Conservation (phyloP, 148 eudicot species). For the Mesembryanthemum crystallinum region DNA sequence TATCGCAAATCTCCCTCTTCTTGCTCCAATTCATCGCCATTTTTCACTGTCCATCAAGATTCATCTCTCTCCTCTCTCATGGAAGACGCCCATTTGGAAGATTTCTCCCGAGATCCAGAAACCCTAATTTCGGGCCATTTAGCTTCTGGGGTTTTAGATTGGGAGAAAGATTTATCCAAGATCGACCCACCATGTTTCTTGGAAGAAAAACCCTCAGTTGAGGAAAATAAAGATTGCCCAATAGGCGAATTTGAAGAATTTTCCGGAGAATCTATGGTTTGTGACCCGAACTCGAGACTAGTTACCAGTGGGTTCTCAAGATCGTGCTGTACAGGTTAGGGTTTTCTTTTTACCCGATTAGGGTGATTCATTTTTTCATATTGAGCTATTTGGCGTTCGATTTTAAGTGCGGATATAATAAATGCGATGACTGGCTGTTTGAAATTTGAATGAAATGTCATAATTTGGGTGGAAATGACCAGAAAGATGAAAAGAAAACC, state of each 20-base stretch:
- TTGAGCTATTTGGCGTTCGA: background rate
- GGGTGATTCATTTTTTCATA: background rate
- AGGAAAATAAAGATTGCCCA: slow-evolving; percentile 22
- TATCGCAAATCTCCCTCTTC: background rate
- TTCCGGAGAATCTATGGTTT: slow-evolving; percentile 50
- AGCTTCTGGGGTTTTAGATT: slow-evolving; percentile 31
- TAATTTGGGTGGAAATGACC: background rate
- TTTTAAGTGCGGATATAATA: background rate
- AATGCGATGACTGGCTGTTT: background rate
- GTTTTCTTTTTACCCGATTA: slow-evolving; percentile 4
- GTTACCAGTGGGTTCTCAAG: slow-evolving; percentile 50
- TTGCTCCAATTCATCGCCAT: slow-evolving; percentile 1
- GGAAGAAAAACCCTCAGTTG: slow-evolving; percentile 10
- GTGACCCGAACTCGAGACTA: slow-evolving; percentile 52
- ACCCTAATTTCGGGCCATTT: slow-evolving; percentile 36
- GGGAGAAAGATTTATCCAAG: slow-evolving; percentile 20
- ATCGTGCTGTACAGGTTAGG: slow-evolving; percentile 53
- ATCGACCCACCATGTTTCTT: background rate
- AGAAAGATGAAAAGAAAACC: background rate
- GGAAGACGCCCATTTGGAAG: slow-evolving; percentile 34
- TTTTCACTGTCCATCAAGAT: background rate
- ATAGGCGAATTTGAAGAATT: slow-evolving; percentile 55
- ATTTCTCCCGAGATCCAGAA: slow-evolving; percentile 32
- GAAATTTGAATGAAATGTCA: background rate
- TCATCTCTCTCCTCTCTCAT: slow-evolving; percentile 17